Evolutionary conservation across 331 rosid genomes (phyloP).

Genomic region (Rhamnella rubrinervis): DNA sequence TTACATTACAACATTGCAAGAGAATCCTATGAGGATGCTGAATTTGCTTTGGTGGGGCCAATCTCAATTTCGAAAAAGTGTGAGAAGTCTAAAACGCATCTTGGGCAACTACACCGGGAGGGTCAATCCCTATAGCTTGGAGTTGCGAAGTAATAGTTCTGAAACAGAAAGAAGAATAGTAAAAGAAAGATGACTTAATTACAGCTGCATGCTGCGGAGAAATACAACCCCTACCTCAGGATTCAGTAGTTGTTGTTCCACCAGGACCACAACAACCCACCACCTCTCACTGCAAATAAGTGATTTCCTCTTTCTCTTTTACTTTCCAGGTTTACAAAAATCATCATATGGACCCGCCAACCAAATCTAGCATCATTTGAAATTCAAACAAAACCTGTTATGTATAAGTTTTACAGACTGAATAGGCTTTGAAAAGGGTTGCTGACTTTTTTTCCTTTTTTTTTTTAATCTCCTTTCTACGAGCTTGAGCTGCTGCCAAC

Average conservation of each 20-base stretch:
- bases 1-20: too few species aligned
- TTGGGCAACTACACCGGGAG: neutral
- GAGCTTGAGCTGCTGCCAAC: slow-evolving; percentile 57
- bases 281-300: slow-evolving; percentile 29
- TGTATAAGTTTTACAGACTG: slow-evolving; percentile 14
- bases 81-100: neutral
- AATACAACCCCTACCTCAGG: slow-evolving; percentile 37
- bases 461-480: slow-evolving; percentile 14
- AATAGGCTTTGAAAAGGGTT: slow-evolving; percentile 7
- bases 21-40: neutral
- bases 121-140: too few species aligned
- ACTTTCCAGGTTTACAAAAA: slow-evolving; percentile 34
- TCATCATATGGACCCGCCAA: slow-evolving; percentile 31
- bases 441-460: neutral
- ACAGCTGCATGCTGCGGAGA: slow-evolving; percentile 18
- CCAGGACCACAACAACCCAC: slow-evolving; percentile 42
- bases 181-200: slow-evolving; percentile 32
- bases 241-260: slow-evolving; percentile 33
- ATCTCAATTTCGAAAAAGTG: neutral
- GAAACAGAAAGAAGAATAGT: slow-evolving; percentile 16
- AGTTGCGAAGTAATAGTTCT: slow-evolving; percentile 1
- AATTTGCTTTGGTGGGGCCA: neutral
- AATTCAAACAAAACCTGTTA: slow-evolving; percentile 39
- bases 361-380: slow-evolving; percentile 37
- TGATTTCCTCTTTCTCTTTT: slow-evolving; percentile 29